Conservation (phyloP, 345 rosid genomes). For the Arabidopsis arenosa region DNA sequence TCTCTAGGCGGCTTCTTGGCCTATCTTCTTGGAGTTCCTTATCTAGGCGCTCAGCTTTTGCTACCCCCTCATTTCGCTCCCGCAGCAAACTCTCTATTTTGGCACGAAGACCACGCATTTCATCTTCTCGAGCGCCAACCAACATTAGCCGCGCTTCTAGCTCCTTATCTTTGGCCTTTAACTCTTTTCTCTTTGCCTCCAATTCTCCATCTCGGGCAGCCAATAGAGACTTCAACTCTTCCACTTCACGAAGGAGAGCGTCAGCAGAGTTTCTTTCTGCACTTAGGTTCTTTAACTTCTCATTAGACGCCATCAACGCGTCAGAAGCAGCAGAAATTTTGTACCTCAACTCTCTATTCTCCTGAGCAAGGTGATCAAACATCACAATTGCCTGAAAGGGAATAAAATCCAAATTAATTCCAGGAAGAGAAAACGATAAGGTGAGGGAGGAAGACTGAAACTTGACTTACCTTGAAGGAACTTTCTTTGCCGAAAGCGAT, state of each 20-base stretch:
- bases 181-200: neutral
- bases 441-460: neutral
- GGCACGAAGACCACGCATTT: neutral
- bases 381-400: neutral
- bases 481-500: neutral
- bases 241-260: neutral
- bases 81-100: neutral
- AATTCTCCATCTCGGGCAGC: constrained; percentile 1
- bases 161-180: neutral
- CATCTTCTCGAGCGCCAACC: neutral
- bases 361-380: neutral
- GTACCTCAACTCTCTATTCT: constrained; percentile 1
- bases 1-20: neutral
- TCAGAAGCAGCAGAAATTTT: neutral
- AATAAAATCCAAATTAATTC: neutral
- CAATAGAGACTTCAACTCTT: constrained; percentile 12
- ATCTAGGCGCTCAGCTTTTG: neutral
- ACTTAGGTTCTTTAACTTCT: neutral
- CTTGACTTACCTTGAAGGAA: constrained; percentile 4
- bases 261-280: neutral
- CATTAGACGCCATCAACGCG: constrained; percentile 4
- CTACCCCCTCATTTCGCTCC: neutral
- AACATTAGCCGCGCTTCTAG: neutral
- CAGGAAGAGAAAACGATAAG: neutral
- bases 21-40: neutral